Evolutionary conservation across 2,329 filamentous ascomycete species (phyloP), one percentile per base, ranked within the genome.

Genomic region (Venturia pyrina): DNA sequence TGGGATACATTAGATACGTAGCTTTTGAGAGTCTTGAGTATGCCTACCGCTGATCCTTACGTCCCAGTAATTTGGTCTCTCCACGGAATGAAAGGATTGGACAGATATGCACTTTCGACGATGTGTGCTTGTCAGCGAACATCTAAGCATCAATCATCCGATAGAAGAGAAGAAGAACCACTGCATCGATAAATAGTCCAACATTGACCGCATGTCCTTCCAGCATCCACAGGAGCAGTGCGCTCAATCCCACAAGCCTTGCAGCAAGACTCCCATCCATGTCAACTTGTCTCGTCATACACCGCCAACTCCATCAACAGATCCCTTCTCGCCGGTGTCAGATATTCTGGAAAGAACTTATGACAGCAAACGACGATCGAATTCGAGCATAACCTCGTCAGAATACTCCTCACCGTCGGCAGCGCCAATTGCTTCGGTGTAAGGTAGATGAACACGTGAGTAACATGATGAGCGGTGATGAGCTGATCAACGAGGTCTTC

Each of bases 211-310:
- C 44, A n/a, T 21, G 19, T 7, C 10, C 13, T 28, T n/a, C n/a
- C 46, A 6, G 13, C n/a, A 11, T 24, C 8, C 8, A 28, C n/a
- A 5, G 44, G 44, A 48, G 5, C 4, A 48, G 44, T 21, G 10
- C 44, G 44, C n/a, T 21, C 7, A 24, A n/a, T 10, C n/a, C 21
- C 21, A 28, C 3, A 28, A 50, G 21, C n/a, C 24, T 48, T 19
- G 48, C 48, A 53, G 21, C 48, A 8, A 32, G 5, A 5, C 6
- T 50, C 21, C 21, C 21, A 53, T 28, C 4, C 24, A 8, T 28
- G 13, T 62, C 60, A 62, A 46, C 60, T 62, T n/a, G 60, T 62
- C 43, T 62, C 43, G 28, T 62, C 60, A 62, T 62, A 62, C 2
- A 62, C 60, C n/a, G 28, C 60, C 60, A 62, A 21, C 28, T 62